Evolutionary conservation across 2,329 filamentous ascomycete genomes (phyloP).

Genomic region (Dactylellina sp.): DNA sequence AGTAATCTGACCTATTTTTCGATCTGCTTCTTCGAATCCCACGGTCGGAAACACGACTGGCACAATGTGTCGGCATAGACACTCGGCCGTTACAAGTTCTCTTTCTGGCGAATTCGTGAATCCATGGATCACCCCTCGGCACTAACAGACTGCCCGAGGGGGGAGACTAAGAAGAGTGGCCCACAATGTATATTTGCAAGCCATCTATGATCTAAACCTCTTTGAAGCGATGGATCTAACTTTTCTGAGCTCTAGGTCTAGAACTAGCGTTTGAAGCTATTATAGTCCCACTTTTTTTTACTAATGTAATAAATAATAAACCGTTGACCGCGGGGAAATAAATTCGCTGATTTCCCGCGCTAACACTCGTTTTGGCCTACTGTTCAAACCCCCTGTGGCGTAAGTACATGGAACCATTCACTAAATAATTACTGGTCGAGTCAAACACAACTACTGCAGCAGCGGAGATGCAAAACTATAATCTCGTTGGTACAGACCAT

Average conservation of each 20-base stretch:
- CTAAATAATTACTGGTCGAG: too few species aligned
- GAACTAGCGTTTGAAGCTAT: constrained; percentile 26
- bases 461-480: too few species aligned
- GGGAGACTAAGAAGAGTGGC: not conserved
- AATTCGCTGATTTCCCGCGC: not conserved
- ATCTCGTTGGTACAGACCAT: too few species aligned
- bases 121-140: not conserved
- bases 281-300: not conserved
- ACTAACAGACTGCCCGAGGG: too few species aligned
- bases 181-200: not conserved
- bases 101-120: not conserved
- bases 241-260: constrained; percentile 18
- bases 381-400: constrained; percentile 19
- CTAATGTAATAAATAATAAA: not conserved
- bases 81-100: not conserved
- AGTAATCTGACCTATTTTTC: constrained; percentile 1
- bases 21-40: not conserved
- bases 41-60: too few species aligned
- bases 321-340: constrained; percentile 13
- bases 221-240: not conserved
- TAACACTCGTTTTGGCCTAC: not conserved
- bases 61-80: too few species aligned
- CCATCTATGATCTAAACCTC: not conserved
- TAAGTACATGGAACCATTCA: not conserved
- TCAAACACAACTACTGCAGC: too few species aligned